These are phyloP conservation scores for Pseudopyricularia javanii DNA, from an alignment of 2,329 filamentous ascomycete species.

Conservation along the genomic window DNA sequence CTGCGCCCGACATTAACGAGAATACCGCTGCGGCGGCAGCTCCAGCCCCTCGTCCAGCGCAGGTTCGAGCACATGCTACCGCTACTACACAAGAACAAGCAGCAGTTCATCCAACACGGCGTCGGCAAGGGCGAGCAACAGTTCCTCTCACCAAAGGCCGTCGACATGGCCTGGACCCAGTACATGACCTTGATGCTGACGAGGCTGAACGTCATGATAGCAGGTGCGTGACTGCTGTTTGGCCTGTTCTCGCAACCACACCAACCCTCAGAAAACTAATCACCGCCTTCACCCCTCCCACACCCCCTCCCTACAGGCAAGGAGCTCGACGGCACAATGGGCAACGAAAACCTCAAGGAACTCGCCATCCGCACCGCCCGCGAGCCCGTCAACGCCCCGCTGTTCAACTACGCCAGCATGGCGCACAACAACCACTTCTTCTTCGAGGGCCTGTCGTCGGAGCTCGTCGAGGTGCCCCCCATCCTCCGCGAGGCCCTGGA, in stretches of 20 bases:
- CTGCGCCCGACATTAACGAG: constrained; percentile 1
- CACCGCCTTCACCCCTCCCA: neutral
- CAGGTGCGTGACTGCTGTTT: constrained; percentile 41
- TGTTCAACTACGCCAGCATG: constrained; percentile 97
- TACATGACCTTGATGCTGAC: constrained; percentile 67
- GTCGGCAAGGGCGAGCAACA: constrained; percentile 34
- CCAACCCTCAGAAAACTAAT: neutral
- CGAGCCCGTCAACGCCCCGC: constrained; percentile 60
- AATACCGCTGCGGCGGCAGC: constrained; percentile 3
- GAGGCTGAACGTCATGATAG: constrained; percentile 62
- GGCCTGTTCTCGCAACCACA: neutral
- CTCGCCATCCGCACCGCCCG: constrained; percentile 68
- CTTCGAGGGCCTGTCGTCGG: constrained; percentile 45
- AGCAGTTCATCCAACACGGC: constrained; percentile 21
- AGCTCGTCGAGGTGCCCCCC: constrained; percentile 32
- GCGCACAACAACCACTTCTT: constrained; percentile 84
- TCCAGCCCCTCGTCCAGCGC: constrained; percentile 11
- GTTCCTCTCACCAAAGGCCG: constrained; percentile 56
- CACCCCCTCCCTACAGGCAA: constrained; percentile 34
- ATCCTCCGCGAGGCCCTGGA: constrained; percentile 47
- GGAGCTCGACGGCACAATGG: constrained; percentile 33
- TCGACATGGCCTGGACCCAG: constrained; percentile 66
- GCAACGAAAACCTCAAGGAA: constrained; percentile 39
- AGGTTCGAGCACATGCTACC: constrained; percentile 24
- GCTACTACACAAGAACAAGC: constrained; percentile 1